Evolutionary conservation across 345 rosid species (phyloP).

Genomic region (Psidium friedrichsthalianum): DNA sequence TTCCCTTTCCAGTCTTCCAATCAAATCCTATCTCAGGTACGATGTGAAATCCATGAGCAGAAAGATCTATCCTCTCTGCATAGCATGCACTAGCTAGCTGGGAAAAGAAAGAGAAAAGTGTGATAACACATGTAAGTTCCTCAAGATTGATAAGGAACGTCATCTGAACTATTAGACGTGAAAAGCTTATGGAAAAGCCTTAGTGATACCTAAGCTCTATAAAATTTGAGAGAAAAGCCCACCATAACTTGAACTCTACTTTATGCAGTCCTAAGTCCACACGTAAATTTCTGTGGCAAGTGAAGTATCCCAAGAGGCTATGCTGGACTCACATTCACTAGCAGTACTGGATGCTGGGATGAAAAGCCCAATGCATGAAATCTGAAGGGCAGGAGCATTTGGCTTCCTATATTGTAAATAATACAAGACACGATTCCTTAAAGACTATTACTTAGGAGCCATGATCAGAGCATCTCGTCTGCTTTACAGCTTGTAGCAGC

Average conservation of each 20-base stretch:
- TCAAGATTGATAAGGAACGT: background rate
- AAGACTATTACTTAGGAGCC: background rate
- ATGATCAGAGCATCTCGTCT: background rate
- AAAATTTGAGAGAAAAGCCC: background rate
- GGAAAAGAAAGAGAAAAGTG: background rate
- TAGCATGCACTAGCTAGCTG: slow-evolving; percentile 71
- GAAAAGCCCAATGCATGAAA: background rate
- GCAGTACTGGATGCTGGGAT: background rate
- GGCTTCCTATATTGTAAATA: background rate
- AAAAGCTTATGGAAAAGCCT: background rate
- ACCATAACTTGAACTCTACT: background rate
- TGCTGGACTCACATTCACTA: background rate
- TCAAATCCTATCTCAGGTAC: slow-evolving; percentile 76
- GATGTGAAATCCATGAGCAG: slow-evolving; percentile 87
- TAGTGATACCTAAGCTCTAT: background rate
- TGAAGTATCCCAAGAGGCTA: background rate
- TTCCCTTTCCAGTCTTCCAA: slow-evolving; percentile 75
- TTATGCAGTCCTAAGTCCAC: background rate
- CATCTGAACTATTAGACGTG: background rate
- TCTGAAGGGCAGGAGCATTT: background rate
- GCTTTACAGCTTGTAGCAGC: background rate
- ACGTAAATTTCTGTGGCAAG: background rate
- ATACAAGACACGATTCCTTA: background rate
- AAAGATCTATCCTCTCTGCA: slow-evolving; percentile 65
- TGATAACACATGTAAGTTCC: background rate